Conservation (phyloP, 1,139 yeast species). For the Zygosaccharomyces sapae region DNA sequence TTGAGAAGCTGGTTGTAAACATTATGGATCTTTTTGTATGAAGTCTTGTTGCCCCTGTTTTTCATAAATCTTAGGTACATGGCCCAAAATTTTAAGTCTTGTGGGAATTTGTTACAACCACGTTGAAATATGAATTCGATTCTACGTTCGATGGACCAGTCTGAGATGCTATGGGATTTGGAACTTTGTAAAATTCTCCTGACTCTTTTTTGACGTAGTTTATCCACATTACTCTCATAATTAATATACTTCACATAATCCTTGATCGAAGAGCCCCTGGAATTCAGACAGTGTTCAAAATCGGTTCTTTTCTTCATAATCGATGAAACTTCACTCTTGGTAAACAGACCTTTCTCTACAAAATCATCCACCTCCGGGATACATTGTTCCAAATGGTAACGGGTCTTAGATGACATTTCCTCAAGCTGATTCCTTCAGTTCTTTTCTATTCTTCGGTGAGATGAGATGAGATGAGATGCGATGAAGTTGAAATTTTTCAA, state of each 20-base stretch:
- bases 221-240: conserved; percentile 78
- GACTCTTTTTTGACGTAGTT: conserved; percentile 68
- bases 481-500: conserved; percentile 15
- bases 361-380: conserved; percentile 93
- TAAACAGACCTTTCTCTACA: conserved; percentile 73
- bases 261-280: conserved; percentile 73
- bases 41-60: conserved; percentile 48
- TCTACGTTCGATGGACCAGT: conserved; percentile 84
- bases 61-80: conserved; percentile 72
- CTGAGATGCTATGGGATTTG: conserved; percentile 58
- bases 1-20: conserved; percentile 76
- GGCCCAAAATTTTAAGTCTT: conserved; percentile 73
- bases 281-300: conserved; percentile 84
- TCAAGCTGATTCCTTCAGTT: not conserved
- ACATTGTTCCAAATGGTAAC: conserved; percentile 75
- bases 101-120: conserved; percentile 76
- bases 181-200: conserved; percentile 53
- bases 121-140: conserved; percentile 80
- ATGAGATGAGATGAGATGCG: conserved; percentile 14
- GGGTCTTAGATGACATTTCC: conserved; percentile 66
- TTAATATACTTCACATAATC: conserved; percentile 79
- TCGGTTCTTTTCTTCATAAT: conserved; percentile 93
- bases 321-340: conserved; percentile 71
- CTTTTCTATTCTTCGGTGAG: not conserved
- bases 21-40: conserved; percentile 75